Conservation (phyloP, 208 protist species). For the Leishmania lainsoni region DNA sequence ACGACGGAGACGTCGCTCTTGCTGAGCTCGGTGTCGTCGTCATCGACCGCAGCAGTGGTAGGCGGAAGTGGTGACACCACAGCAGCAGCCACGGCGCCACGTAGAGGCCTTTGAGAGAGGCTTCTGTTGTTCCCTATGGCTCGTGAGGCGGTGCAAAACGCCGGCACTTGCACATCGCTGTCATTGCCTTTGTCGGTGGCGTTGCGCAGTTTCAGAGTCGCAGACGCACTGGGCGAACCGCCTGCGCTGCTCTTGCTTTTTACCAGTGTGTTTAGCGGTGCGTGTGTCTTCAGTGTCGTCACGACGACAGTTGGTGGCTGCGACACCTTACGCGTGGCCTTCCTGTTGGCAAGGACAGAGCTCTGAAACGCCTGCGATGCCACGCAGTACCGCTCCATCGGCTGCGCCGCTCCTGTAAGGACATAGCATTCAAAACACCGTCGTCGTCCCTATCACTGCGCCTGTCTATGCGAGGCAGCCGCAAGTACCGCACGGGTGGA, state of each 20-base stretch:
- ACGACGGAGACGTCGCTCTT: conserved; percentile 24
- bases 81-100: background rate
- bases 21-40: conserved; percentile 20
- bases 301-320: background rate
- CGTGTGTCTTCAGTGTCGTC: background rate
- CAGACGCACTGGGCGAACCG: background rate
- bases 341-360: background rate
- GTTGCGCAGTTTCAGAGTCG: background rate
- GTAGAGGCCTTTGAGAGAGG: background rate
- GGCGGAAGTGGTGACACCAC: conserved; percentile 7
- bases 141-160: background rate
- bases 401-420: conserved; percentile 2
- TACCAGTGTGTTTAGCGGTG: background rate
- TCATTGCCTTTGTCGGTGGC: background rate
- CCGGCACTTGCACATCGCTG: conserved; percentile 4
- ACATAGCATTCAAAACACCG: conserved; percentile 8
- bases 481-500: background rate
- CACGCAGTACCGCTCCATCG: conserved; percentile 14
- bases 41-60: conserved; percentile 31
- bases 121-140: background rate
- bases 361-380: background rate
- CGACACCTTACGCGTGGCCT: conserved; percentile 1
- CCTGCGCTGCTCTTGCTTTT: background rate
- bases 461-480: background rate
- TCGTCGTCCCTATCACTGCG: background rate